phyloP scores from a whole-genome alignment of 2,329 filamentous ascomycete species.

The Penicillium sp. region DNA sequence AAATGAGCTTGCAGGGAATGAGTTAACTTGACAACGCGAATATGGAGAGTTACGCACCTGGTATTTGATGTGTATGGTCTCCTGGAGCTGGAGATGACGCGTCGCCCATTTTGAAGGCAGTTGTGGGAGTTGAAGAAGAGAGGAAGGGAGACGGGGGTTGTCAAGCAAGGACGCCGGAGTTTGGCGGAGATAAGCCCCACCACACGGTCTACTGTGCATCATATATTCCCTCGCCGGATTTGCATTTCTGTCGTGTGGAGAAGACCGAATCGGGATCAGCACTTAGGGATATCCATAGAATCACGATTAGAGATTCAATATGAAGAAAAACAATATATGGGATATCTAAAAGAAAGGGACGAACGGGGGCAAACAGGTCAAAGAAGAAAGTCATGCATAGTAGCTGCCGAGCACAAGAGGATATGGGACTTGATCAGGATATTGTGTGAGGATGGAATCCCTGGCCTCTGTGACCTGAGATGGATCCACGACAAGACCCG shows the following conservation, averaged over 20 bases:
- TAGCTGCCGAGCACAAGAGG: no score
- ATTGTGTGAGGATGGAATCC: no score
- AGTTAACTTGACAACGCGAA: not conserved
- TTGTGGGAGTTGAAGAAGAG: not conserved
- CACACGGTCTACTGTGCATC: not conserved
- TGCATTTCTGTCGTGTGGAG: not conserved
- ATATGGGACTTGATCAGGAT: no score
- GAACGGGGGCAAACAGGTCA: no score
- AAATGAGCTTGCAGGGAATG: constrained; percentile 12
- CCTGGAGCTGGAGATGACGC: not conserved
- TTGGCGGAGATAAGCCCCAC: constrained; percentile 17
- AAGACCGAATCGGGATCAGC: not conserved
- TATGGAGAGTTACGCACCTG: constrained; percentile 4
- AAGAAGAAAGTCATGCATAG: no score
- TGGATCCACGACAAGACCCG: no score
- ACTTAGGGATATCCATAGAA: no score
- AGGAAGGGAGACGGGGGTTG: constrained; percentile 3
- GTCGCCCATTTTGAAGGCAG: constrained; percentile 8
- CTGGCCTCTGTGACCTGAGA: no score
- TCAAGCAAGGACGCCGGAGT: constrained; percentile 6
- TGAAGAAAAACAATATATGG: no score
- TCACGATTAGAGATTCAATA: no score
- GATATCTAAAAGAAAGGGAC: no score
- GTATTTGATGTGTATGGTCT: not conserved
- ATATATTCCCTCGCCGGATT: not conserved